Evolutionary conservation across 2,329 filamentous ascomycete genomes (phyloP).

Genomic region (Eutypa lata): DNA sequence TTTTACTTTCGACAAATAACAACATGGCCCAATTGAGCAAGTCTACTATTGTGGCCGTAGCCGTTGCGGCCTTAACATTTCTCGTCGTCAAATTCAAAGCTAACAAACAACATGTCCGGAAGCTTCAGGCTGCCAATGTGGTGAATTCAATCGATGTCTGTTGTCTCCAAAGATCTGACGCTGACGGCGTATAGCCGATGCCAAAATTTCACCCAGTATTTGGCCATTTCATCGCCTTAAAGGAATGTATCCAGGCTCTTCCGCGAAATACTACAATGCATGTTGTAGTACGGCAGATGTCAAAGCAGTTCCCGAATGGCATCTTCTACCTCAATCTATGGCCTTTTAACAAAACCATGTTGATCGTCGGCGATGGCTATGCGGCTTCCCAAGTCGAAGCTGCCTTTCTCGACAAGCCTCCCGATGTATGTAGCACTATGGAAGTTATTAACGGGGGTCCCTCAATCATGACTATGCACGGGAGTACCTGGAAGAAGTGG

Average conservation of each 20-base stretch:
- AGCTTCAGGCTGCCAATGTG: slow-evolving; percentile 4
- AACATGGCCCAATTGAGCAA: slow-evolving; percentile 2
- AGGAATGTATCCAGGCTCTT: slow-evolving; percentile 6
- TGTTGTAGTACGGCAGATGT: slow-evolving; percentile 13
- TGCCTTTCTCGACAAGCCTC: slow-evolving; percentile 14
- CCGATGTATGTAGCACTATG: slow-evolving; percentile 12
- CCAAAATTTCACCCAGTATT: slow-evolving; percentile 12
- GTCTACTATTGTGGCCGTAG: not conserved
- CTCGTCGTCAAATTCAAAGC: slow-evolving; percentile 1
- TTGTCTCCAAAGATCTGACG: not conserved
- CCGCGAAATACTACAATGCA: slow-evolving; percentile 14
- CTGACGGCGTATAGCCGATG: slow-evolving; percentile 10
- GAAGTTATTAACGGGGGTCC: slow-evolving; percentile 36
- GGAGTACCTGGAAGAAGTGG: slow-evolving; percentile 20
- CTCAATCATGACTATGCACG: slow-evolving; percentile 42
- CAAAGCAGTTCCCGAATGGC: slow-evolving; percentile 11
- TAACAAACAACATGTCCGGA: slow-evolving; percentile 5
- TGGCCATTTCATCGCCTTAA: slow-evolving; percentile 16
- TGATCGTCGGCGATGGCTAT: slow-evolving; percentile 11
- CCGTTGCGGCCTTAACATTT: not conserved
- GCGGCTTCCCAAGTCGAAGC: slow-evolving; percentile 16
- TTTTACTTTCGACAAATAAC: not conserved
- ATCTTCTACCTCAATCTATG: slow-evolving; percentile 20
- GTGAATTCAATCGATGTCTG: slow-evolving; percentile 1
- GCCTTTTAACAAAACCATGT: slow-evolving; percentile 16